A percentile compares a stretch with the other conserved stretches of the same genome.
phyloP scores from a whole-genome alignment of 2,329 filamentous ascomycete genomes.

The Dactylonectria estremocensis region DNA sequence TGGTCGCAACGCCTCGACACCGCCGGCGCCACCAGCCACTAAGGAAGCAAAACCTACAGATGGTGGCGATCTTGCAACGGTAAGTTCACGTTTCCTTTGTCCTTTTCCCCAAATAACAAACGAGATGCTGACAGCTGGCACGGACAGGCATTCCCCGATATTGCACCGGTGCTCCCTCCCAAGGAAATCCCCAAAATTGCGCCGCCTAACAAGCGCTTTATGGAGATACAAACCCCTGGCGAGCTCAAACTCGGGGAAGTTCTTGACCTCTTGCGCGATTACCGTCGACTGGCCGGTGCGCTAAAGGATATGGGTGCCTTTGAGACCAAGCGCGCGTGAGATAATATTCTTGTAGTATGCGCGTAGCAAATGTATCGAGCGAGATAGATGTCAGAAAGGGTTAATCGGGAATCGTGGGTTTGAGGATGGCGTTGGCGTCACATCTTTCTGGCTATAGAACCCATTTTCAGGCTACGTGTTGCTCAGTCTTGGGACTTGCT shows the following conservation, averaged over 20 bases:
- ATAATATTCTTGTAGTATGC: constrained; percentile 7
- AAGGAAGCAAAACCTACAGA: constrained; percentile 61
- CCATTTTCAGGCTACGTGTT: constrained; percentile 14
- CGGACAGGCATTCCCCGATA: constrained; percentile 72
- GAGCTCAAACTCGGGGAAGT: constrained; percentile 84
- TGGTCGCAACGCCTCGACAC: constrained; percentile 67
- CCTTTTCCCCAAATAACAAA: not conserved
- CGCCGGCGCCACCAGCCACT: constrained; percentile 55
- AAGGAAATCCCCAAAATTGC: constrained; percentile 70
- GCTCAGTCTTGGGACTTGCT: not conserved
- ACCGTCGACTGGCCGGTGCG: constrained; percentile 77
- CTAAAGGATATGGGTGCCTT: constrained; percentile 76
- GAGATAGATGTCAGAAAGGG: not conserved
- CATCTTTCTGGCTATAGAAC: constrained; percentile 23
- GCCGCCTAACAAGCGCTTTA: constrained; percentile 80
- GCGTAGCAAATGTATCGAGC: not conserved
- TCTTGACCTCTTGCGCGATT: constrained; percentile 79
- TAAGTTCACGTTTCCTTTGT: constrained; percentile 55
- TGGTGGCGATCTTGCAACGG: constrained; percentile 71
- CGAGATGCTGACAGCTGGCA: constrained; percentile 18
- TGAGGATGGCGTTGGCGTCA: constrained; percentile 13
- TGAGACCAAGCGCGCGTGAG: constrained; percentile 56
- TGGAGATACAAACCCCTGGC: constrained; percentile 78
- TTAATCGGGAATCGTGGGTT: constrained; percentile 3
- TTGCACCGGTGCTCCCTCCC: constrained; percentile 68